Percentiles rank a stretch among this genome's conserved stretches.
Conservation (phyloP, 73 alveolate genomes). For the Paramecium caudatum region DNA sequence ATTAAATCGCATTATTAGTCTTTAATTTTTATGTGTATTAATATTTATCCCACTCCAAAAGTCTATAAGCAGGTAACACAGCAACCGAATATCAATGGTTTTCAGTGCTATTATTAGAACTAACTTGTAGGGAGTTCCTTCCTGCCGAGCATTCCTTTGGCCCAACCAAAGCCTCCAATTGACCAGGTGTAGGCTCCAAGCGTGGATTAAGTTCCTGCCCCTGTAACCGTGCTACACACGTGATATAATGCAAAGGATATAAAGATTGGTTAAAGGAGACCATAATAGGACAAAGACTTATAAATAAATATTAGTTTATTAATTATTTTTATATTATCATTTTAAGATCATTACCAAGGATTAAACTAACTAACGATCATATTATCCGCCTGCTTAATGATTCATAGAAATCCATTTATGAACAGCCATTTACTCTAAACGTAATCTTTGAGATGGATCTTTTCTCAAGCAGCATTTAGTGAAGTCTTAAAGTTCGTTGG, state of each 20-base stretch:
- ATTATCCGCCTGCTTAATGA: conserved; percentile 41
- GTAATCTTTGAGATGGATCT: conserved; percentile 60
- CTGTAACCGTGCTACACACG: too few species aligned
- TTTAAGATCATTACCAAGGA: conserved; percentile 5
- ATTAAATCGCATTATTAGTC: conserved; percentile 36
- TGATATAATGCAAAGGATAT: too few species aligned
- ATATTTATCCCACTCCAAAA: conserved; percentile 43
- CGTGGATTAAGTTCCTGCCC: too few species aligned
- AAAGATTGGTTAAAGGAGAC: too few species aligned
- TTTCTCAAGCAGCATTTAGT: conserved; percentile 38
- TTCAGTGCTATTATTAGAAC: not conserved
- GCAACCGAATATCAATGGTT: not conserved
- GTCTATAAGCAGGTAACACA: not conserved
- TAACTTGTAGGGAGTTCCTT: too few species aligned
- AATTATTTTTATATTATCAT: conserved; percentile 47
- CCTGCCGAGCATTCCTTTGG: too few species aligned
- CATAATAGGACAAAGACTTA: too few species aligned
- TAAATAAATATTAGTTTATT: too few species aligned
- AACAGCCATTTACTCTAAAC: conserved; percentile 34
- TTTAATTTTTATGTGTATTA: conserved; percentile 63
- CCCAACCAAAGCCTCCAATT: too few species aligned
- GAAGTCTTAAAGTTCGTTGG: conserved; percentile 45
- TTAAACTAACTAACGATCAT: conserved; percentile 37
- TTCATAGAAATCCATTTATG: conserved; percentile 41
- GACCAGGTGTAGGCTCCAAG: too few species aligned